These are phyloP conservation scores for Umbelopsis sp. DNA, from an alignment of 192 early-diverging fungal species.

Conservation along the genomic window DNA sequence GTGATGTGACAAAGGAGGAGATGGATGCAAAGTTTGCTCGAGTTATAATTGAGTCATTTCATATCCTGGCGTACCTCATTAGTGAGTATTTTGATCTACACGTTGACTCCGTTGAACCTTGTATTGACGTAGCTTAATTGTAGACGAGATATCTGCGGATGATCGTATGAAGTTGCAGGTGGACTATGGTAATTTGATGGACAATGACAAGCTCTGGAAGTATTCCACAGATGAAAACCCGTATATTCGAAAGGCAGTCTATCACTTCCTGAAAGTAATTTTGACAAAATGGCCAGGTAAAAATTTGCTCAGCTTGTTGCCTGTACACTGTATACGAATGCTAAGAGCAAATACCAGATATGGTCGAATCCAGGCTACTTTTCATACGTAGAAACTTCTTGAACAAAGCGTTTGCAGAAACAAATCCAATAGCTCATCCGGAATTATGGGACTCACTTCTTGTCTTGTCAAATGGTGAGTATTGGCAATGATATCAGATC, in stretches of 20 bases:
- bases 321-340: conserved; percentile 21
- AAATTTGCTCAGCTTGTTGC: conserved; percentile 11
- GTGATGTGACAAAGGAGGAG: conserved; percentile 75
- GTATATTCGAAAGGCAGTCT: conserved; percentile 59
- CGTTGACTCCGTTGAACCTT: neutral
- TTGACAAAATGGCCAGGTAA: conserved; percentile 47
- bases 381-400: conserved; percentile 62
- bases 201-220: conserved; percentile 59
- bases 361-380: conserved; percentile 45
- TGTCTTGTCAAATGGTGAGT: conserved; percentile 64
- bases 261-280: conserved; percentile 57
- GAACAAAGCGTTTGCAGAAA: conserved; percentile 70
- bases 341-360: conserved; percentile 32
- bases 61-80: conserved; percentile 56
- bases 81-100: conserved; percentile 24
- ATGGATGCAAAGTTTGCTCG: conserved; percentile 71
- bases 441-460: conserved; percentile 91
- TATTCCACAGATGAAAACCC: conserved; percentile 45
- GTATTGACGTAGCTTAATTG: neutral
- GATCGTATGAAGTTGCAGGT: conserved; percentile 24
- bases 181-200: conserved; percentile 51
- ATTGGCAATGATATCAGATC: neutral
- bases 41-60: conserved; percentile 63
- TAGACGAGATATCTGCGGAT: conserved; percentile 17
- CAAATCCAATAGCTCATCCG: conserved; percentile 66